These are phyloP conservation scores for Cercospora citrullina DNA, from an alignment of 2,329 filamentous ascomycete genomes.

Conservation along the genomic window DNA sequence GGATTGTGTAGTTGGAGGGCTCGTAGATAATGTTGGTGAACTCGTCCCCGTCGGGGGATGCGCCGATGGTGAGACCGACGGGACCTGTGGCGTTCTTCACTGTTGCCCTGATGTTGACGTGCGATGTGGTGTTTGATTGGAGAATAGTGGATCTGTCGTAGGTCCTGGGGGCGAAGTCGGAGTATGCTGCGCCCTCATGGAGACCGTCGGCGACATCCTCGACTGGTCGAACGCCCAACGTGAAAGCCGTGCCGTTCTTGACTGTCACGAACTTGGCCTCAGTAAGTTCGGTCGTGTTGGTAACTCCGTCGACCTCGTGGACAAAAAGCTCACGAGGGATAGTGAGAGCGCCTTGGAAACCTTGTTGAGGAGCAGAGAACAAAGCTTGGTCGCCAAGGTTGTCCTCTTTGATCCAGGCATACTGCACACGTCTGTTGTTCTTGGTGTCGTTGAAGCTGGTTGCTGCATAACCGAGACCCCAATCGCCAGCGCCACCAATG, in stretches of 20 bases:
- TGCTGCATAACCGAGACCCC: slow-evolving; percentile 48
- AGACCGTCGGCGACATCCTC: slow-evolving; percentile 47
- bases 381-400: slow-evolving; percentile 39
- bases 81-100: slow-evolving; percentile 41
- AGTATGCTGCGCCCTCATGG: slow-evolving; percentile 34
- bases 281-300: slow-evolving; percentile 35
- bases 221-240: slow-evolving; percentile 47
- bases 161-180: slow-evolving; percentile 28
- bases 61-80: slow-evolving; percentile 46
- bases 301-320: slow-evolving; percentile 44
- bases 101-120: slow-evolving; percentile 46
- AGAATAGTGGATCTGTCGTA: slow-evolving; percentile 35
- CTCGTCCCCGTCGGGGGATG: slow-evolving; percentile 47
- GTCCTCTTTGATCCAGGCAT: slow-evolving; percentile 51
- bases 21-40: slow-evolving; percentile 49
- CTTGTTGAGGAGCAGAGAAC: slow-evolving; percentile 46
- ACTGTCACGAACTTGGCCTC: slow-evolving; percentile 29
- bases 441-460: slow-evolving; percentile 52
- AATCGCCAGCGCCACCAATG: slow-evolving; percentile 48
- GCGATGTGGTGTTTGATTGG: slow-evolving; percentile 36
- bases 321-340: slow-evolving; percentile 51
- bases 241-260: slow-evolving; percentile 45
- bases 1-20: slow-evolving; percentile 49
- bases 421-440: slow-evolving; percentile 51
- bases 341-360: slow-evolving; percentile 48